Conservation (phyloP, 202 grass and related monocot genomes). For the Elaeis oleifera region DNA sequence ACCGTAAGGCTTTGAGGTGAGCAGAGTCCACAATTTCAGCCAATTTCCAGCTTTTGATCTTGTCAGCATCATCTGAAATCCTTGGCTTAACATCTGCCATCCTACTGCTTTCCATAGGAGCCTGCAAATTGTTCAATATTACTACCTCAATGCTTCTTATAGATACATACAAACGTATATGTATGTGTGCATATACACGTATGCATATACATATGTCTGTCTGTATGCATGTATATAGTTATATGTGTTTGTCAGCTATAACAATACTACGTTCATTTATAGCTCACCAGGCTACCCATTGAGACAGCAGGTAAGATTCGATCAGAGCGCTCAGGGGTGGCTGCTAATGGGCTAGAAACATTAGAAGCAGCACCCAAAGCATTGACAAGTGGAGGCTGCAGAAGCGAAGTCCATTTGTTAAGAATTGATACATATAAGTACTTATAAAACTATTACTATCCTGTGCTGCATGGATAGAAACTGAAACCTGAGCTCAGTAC, state of each 20-base stretch:
- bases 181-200: no score
- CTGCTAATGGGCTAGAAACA: constrained; percentile 73
- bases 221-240: no score
- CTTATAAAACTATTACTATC: no score
- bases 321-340: constrained; percentile 68
- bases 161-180: no score
- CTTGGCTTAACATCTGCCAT: constrained; percentile 72
- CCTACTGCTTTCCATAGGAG: constrained; percentile 65
- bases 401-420: no score
- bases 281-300: constrained; percentile 74
- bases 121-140: constrained; percentile 27
- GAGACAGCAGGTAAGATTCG: constrained; percentile 80
- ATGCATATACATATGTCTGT: no score
- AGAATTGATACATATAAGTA: no score
- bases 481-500: no score
- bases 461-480: no score
- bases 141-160: no score
- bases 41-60: constrained; percentile 80
- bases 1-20: constrained; percentile 62
- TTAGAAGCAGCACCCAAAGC: constrained; percentile 70
- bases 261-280: no score
- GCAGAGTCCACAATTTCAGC: constrained; percentile 63
- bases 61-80: constrained; percentile 82
- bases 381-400: constrained; percentile 75
- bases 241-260: no score